These are phyloP conservation scores for Cladosporium velox DNA, from an alignment of 2,329 filamentous ascomycete species.

Conservation along the genomic window DNA sequence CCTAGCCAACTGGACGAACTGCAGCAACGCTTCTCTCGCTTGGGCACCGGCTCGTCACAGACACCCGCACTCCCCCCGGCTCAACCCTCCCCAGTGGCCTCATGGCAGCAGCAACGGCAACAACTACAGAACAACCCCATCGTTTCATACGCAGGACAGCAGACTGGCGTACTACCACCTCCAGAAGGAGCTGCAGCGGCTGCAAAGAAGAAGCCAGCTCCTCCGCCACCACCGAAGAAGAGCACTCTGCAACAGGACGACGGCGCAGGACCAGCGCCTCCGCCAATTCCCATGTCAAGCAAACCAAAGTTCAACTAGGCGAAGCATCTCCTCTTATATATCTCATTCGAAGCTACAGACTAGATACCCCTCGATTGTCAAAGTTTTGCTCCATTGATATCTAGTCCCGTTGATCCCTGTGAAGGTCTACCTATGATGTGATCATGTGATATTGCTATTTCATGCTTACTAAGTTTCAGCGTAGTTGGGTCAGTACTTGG, in stretches of 20 bases:
- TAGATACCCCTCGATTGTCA: background rate
- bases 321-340: background rate
- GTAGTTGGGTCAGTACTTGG: background rate
- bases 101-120: constrained; percentile 61
- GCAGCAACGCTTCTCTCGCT: constrained; percentile 62
- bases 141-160: constrained; percentile 43
- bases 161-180: constrained; percentile 38
- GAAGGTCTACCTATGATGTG: background rate
- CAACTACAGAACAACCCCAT: background rate
- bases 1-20: constrained; percentile 62
- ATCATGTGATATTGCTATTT: background rate
- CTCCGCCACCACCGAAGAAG: constrained; percentile 60
- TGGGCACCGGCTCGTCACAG: constrained; percentile 39
- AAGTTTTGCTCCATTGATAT: background rate
- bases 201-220: constrained; percentile 56
- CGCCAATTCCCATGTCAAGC: constrained; percentile 59
- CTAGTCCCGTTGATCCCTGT: background rate
- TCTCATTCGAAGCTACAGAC: background rate
- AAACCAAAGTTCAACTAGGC: constrained; percentile 50
- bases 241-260: constrained; percentile 47
- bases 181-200: constrained; percentile 36
- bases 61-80: constrained; percentile 14
- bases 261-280: constrained; percentile 45
- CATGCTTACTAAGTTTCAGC: background rate
- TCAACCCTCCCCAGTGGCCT: constrained; percentile 52